A percentile compares a stretch with the other conserved stretches of the same genome.
phyloP scores from a whole-genome alignment of 129 eudicot genomes.

The Flaveria linearis region DNA sequence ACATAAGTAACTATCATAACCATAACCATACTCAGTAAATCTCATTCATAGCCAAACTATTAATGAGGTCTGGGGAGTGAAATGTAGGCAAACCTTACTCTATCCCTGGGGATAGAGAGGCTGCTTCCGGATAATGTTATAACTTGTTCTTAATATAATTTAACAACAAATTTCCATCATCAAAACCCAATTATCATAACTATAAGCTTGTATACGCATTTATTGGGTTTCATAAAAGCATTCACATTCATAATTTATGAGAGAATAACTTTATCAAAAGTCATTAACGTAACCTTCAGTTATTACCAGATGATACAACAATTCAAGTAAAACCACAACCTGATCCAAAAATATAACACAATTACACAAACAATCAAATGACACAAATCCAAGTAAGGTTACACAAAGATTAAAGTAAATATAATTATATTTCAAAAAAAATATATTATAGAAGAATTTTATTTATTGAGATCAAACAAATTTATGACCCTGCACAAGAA shows the following conservation, averaged over 20 bases:
- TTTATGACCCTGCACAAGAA: slow-evolving; percentile 10
- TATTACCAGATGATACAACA: slow-evolving; percentile 20
- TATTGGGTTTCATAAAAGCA: slow-evolving; percentile 30
- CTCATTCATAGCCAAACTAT: no score
- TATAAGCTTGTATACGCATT: slow-evolving; percentile 31
- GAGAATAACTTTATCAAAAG: slow-evolving; percentile 12
- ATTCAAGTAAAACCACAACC: slow-evolving; percentile 15
- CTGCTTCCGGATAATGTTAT: no score
- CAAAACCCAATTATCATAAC: slow-evolving; percentile 16
- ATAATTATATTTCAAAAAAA: background rate
- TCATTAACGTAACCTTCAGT: slow-evolving; percentile 2
- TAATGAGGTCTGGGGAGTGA: no score
- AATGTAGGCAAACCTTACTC: no score
- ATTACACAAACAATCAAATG: background rate
- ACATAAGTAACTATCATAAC: background rate
- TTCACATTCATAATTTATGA: slow-evolving; percentile 28
- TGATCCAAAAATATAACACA: slow-evolving; percentile 11
- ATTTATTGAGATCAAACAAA: no score
- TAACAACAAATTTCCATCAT: background rate
- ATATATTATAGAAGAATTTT: slow-evolving; percentile 3
- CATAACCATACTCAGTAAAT: no score
- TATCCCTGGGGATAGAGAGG: no score
- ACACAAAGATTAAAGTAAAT: background rate
- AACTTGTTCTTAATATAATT: background rate
- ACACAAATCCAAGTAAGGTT: background rate